Evolutionary conservation across 192 early-diverging fungal species (phyloP).

Genomic region (Entophlyctis luteolus): DNA sequence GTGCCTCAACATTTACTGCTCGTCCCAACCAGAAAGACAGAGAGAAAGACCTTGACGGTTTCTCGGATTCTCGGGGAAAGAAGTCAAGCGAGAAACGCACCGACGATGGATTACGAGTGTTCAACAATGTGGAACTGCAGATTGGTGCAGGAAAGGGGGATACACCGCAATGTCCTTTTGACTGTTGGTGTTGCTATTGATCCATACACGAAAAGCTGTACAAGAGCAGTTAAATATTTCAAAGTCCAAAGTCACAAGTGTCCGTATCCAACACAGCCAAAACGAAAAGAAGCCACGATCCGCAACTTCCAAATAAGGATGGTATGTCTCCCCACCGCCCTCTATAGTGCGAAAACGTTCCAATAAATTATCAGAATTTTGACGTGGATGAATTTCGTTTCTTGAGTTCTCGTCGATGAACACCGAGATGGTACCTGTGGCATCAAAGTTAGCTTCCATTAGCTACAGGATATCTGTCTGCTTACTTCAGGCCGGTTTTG

Average conservation of each 20-base stretch:
- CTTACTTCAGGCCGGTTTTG: not conserved
- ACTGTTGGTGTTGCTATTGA: slow-evolving; percentile 27
- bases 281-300: no score
- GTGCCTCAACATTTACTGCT: not conserved
- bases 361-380: not conserved
- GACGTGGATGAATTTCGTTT: not conserved
- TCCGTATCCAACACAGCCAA: no score
- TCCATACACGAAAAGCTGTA: no score
- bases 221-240: no score
- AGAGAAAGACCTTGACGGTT: not conserved
- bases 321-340: no score
- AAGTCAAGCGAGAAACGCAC: slow-evolving; percentile 2
- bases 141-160: slow-evolving; percentile 10
- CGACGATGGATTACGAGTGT: slow-evolving; percentile 15
- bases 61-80: not conserved
- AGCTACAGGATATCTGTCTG: not conserved
- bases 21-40: not conserved
- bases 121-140: slow-evolving; percentile 15
- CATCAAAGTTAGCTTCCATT: not conserved
- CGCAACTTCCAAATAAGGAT: no score
- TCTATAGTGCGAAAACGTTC: not conserved
- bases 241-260: no score
- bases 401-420: not conserved
- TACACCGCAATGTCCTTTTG: slow-evolving; percentile 23
- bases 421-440: slow-evolving; percentile 2